Percentiles rank a stretch among this genome's conserved stretches.
These are phyloP conservation scores for Claviceps spartinae DNA, from an alignment of 2,329 filamentous ascomycete species.

Conservation along the genomic window DNA sequence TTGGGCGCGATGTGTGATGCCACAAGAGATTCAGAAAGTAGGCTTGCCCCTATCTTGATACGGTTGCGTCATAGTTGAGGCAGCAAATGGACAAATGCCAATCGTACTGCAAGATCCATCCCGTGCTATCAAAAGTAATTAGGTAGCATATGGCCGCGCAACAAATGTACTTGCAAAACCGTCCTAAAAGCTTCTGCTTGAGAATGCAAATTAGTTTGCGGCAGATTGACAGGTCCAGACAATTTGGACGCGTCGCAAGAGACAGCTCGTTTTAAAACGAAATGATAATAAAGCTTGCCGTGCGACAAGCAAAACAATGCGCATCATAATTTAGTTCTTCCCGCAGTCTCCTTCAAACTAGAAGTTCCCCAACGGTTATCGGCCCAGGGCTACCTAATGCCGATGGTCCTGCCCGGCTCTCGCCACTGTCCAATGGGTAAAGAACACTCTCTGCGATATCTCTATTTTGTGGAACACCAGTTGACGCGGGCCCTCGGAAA, in stretches of 20 bases:
- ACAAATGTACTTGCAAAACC: background rate
- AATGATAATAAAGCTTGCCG: background rate
- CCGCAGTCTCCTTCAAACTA: conserved; percentile 42
- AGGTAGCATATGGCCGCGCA: background rate
- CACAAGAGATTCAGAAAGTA: too few species aligned
- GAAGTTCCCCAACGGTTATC: conserved; percentile 40
- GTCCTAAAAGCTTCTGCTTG: background rate
- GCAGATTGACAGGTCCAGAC: background rate
- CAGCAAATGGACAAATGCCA: too few species aligned
- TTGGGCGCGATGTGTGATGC: too few species aligned
- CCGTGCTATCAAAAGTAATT: background rate
- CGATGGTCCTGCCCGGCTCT: conserved; percentile 23
- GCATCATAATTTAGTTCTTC: conserved; percentile 5
- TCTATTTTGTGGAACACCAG: conserved; percentile 18
- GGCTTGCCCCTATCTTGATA: too few species aligned
- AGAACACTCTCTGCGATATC: conserved; percentile 54
- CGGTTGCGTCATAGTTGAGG: too few species aligned
- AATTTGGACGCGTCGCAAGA: background rate
- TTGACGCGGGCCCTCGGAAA: conserved; percentile 40
- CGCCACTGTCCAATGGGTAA: conserved; percentile 39
- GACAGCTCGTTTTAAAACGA: too few species aligned
- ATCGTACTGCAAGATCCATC: too few species aligned
- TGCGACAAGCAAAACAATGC: background rate
- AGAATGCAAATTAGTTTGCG: background rate
- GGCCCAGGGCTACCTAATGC: conserved; percentile 30